phyloP scores from a whole-genome alignment of 495 filamentous ascomycete genomes.

The Usnea hakonensis region DNA sequence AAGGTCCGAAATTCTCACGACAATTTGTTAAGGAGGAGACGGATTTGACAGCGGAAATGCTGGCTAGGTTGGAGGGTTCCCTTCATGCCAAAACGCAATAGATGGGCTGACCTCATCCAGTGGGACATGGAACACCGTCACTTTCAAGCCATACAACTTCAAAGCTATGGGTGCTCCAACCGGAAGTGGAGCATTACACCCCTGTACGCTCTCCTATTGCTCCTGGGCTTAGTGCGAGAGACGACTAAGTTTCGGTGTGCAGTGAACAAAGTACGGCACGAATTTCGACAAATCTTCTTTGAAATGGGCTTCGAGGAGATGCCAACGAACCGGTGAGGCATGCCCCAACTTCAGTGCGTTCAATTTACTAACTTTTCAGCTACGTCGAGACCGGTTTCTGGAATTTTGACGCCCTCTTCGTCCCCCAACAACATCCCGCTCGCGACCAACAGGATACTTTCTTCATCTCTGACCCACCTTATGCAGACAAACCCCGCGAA shows the following conservation, averaged over 20 bases:
- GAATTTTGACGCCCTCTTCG: slow-evolving; percentile 96
- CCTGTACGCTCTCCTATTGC: slow-evolving; percentile 33
- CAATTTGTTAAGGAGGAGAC: slow-evolving; percentile 90
- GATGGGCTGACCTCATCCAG: slow-evolving; percentile 29
- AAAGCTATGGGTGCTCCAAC: slow-evolving; percentile 76
- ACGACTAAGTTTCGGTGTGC: background rate
- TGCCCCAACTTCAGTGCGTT: background rate
- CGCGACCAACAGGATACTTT: slow-evolving; percentile 97
- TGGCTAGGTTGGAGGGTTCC: slow-evolving; percentile 45
- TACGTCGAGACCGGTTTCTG: slow-evolving; percentile 97
- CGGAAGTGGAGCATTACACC: slow-evolving; percentile 79
- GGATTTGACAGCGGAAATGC: slow-evolving; percentile 89
- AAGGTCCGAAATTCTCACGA: slow-evolving; percentile 77
- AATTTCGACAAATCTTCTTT: slow-evolving; percentile 97
- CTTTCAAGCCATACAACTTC: slow-evolving; percentile 97
- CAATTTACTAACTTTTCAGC: slow-evolving; percentile 41
- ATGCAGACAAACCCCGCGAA: slow-evolving; percentile 66
- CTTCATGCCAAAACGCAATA: background rate
- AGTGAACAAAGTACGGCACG: slow-evolving; percentile 85
- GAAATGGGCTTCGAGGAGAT: slow-evolving; percentile 84
- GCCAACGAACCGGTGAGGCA: slow-evolving; percentile 55
- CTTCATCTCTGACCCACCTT: slow-evolving; percentile 84
- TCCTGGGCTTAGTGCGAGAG: no score
- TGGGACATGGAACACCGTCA: slow-evolving; percentile 73
- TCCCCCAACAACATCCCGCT: slow-evolving; percentile 95